These are phyloP conservation scores for Clonostachys rosea DNA, from an alignment of 2,329 filamentous ascomycete genomes.

Conservation along the genomic window DNA sequence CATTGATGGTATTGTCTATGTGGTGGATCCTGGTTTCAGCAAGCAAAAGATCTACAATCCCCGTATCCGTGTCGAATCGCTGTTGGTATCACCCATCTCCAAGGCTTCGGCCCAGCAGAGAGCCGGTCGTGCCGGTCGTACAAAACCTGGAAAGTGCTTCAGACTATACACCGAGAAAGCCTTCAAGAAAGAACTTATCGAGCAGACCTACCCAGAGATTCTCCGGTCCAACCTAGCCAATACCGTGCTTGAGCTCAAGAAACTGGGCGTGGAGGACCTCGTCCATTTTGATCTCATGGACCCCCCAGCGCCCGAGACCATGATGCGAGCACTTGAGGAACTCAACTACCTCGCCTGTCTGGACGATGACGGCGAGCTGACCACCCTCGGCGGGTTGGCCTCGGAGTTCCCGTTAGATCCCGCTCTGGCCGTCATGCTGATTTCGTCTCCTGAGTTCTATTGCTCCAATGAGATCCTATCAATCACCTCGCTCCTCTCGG, in stretches of 20 bases:
- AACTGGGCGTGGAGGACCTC: constrained; percentile 89
- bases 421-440: constrained; percentile 92
- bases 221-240: constrained; percentile 90
- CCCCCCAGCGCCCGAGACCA: constrained; percentile 91
- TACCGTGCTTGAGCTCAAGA: constrained; percentile 94
- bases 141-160: constrained; percentile 97
- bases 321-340: constrained; percentile 97
- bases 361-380: constrained; percentile 93
- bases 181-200: constrained; percentile 97
- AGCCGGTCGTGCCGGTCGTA: constrained; percentile 98
- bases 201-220: constrained; percentile 95
- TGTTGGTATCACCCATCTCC: constrained; percentile 96
- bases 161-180: constrained; percentile 90
- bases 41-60: constrained; percentile 99
- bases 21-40: constrained; percentile 98
- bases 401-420: constrained; percentile 96
- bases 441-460: constrained; percentile 95
- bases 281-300: constrained; percentile 99
- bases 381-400: constrained; percentile 76
- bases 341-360: constrained; percentile 96
- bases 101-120: constrained; percentile 96
- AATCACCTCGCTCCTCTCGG: constrained; percentile 87
- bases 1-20: constrained; percentile 98
- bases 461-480: constrained; percentile 98
- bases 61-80: constrained; percentile 89